Base-by-base conservation (phyloP, 2,329 filamentous ascomycete genomes). In the Calonectria crousiana region DNA sequence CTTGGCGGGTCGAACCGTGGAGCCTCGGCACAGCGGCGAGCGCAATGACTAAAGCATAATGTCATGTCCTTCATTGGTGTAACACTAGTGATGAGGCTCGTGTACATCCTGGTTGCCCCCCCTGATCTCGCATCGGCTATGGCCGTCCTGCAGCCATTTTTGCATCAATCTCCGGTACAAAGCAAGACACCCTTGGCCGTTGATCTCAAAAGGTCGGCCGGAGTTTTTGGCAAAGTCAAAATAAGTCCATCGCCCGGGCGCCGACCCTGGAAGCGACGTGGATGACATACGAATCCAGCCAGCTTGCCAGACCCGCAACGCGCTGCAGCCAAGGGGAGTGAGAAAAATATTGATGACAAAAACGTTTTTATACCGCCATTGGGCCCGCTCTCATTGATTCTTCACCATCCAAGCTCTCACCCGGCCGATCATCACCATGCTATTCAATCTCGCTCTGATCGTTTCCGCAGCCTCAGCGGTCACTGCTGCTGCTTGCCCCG, bases 371-470 rank as follows among this genome's bases (percentile, higher is more conserved):
- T 71, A 64, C 49, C 34, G 3, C 1, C 3, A 28, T 58, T 3
- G 30, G 47, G 8, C 14, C 30, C 4, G 5, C 23, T 51, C 32
- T 28, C 6, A 10, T 36, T 23, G 18, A 6, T 49, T 41, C 56
- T 11, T 51, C 47, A 32, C n/a, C 30, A 26, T 58, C 49, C 13
- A 34, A 14, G 20, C 56, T 44, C 4, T 32, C 6, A 18, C 30
- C 36, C 26, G 23, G 38, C 26, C 18, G 41, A 44, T 28, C 34
- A 14, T 52, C 5, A 74, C 23, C 6, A 79, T 79, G 78, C 49
- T 79, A 14, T 77, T 76, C n/a, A 74, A 73, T 58, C 44, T 74
- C 23, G 71, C 69, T 2, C 64, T 78, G 32, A 36, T 78, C 47
- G 56, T 67, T 14, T 77, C 76, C 4, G 60, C 71, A 0, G 76